A percentile compares a stretch with the other conserved stretches of the same genome.
phyloP scores from a whole-genome alignment of 805 yeast genomes.

The Kodamaea jinghongensis region DNA sequence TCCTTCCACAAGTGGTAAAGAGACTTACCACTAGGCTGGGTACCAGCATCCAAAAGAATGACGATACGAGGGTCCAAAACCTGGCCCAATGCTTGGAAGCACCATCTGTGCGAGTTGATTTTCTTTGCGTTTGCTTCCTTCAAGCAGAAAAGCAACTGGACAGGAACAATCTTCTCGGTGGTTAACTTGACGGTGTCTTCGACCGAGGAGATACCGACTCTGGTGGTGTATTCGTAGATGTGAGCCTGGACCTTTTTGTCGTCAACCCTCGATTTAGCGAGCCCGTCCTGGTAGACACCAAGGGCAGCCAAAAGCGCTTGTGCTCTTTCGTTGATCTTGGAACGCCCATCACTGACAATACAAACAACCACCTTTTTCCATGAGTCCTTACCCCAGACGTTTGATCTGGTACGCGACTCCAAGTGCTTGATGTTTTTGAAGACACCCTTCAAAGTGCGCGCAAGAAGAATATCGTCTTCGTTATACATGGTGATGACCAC shows the following conservation, averaged over 20 bases:
- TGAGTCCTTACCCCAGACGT: conserved; percentile 48
- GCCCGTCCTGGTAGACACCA: conserved; percentile 66
- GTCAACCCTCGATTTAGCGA: conserved; percentile 58
- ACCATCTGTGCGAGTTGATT: conserved; percentile 68
- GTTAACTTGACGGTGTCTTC: conserved; percentile 54
- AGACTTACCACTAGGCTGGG: conserved; percentile 58
- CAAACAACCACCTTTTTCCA: conserved; percentile 66
- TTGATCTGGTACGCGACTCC: conserved; percentile 43
- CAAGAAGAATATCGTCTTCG: conserved; percentile 61
- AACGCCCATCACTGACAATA: conserved; percentile 62
- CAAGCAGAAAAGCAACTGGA: conserved; percentile 58
- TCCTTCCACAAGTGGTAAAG: conserved; percentile 62
- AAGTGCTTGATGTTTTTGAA: conserved; percentile 63
- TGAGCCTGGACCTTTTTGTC: conserved; percentile 63
- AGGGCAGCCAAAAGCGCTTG: conserved; percentile 62
- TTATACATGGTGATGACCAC: conserved; percentile 65
- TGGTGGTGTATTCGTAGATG: conserved; percentile 64
- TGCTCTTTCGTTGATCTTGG: conserved; percentile 60
- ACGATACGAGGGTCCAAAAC: conserved; percentile 57
- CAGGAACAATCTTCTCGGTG: conserved; percentile 56
- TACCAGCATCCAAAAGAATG: conserved; percentile 60
- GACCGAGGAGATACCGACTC: conserved; percentile 46
- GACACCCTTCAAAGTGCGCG: conserved; percentile 61
- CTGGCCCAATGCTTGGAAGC: conserved; percentile 61
- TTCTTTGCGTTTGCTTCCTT: conserved; percentile 64